Base-by-base conservation (phyloP, 2,329 filamentous ascomycete species). In the Pseudogymnoascus verrucosus region DNA sequence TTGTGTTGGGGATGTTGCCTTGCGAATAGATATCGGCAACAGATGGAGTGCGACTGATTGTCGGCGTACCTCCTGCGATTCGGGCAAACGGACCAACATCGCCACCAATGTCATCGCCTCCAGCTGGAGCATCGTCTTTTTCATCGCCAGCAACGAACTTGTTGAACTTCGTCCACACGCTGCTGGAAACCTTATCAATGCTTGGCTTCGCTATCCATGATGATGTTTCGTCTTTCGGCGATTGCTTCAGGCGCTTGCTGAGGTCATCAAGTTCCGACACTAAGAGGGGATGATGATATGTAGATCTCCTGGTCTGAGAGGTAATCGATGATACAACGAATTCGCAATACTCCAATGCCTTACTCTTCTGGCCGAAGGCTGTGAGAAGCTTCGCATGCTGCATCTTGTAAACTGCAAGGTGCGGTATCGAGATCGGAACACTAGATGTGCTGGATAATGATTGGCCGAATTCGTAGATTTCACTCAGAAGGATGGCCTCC, bases 111-210 rank as follows among this genome's bases (percentile, higher is more conserved):
- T 84, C 85, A 62, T 81, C 82, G 4, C 79, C 79, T 7, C 80
- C 84, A 62, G 82, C 82, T 0, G 83, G 85, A 8, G 80, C 80
- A 36, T 81, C 80, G 61, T 91, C 89, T 62, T 84, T 85, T 63
- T 98, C 93, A 65, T 97, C 93, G 12, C 95, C 96, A 61, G 90
- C 87, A 65, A 99, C 92, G 72, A 99, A 99, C 71, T 92, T 97
- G 77, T 93, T 98, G 77, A 99, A 97, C 65, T 89, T 91, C 67
- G 87, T 92, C 84, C 91, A 93, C 73, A 98, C 86, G 36, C 89
- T 91, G 66, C 89, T 92, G 1, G 93, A 95, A 0, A 98, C 91
- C 76, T 96, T 96, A 75, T 96, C 93, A 84, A 98, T 96, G 74
- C 87, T 97, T 5, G 93, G 92, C 75, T 95, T 96, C 1, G 91